These are phyloP conservation scores for Lichtheimia corymbifera DNA, from an alignment of 371 early-diverging fungal genomes.

Conservation along the genomic window DNA sequence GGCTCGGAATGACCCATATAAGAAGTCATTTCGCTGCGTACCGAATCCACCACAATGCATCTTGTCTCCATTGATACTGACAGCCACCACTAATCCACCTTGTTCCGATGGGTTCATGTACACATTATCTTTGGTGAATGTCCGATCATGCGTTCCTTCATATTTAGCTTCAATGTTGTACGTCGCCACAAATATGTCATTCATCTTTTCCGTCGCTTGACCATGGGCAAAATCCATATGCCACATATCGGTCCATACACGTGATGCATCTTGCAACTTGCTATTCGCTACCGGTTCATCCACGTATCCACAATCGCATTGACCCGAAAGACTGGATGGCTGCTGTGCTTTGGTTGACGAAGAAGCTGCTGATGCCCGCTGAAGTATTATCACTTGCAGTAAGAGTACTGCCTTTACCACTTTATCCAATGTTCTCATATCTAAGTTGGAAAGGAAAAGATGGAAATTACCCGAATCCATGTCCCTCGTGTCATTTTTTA, in stretches of 20 bases:
- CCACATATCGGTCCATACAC: conserved; percentile 28
- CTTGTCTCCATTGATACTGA: conserved; percentile 5
- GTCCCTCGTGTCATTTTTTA: too few relatives aligned
- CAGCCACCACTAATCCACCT: conserved; percentile 16
- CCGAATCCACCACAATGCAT: conserved; percentile 23
- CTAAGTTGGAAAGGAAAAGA: too few relatives aligned
- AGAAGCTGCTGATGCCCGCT: too few relatives aligned
- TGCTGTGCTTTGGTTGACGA: not conserved
- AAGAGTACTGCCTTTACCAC: too few relatives aligned
- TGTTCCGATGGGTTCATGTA: not conserved
- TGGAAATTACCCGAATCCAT: too few relatives aligned
- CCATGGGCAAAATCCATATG: conserved; percentile 19
- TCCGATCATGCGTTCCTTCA: conserved; percentile 13
- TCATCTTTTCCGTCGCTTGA: not conserved
- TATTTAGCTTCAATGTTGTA: conserved; percentile 26
- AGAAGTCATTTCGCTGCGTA: conserved; percentile 20
- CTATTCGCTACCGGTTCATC: not conserved
- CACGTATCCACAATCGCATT: conserved; percentile 26
- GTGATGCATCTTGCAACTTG: too few relatives aligned
- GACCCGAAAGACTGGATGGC: not conserved
- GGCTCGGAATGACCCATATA: conserved; percentile 31
- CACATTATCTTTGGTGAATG: conserved; percentile 19
- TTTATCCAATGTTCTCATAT: too few relatives aligned
- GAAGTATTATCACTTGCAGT: too few relatives aligned
- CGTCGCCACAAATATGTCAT: conserved; percentile 19